Percentiles rank a stretch among this genome's conserved stretches.
Evolutionary conservation across 345 rosid genomes (phyloP).

Genomic region (Brassica cretica): DNA sequence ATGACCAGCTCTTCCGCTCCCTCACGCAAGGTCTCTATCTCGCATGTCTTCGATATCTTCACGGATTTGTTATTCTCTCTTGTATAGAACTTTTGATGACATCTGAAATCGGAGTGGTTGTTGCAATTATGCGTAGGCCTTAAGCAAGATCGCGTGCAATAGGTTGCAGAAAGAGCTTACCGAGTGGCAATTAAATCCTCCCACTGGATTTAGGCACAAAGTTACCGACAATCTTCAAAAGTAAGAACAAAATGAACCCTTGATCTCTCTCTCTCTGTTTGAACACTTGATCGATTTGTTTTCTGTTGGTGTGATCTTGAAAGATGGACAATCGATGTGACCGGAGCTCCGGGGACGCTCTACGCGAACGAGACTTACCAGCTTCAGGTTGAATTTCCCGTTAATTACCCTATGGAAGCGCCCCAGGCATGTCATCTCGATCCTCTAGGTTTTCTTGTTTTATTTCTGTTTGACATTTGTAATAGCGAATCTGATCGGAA

Average conservation of each 20-base stretch:
- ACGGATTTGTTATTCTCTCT: background rate
- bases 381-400: conserved; percentile 82
- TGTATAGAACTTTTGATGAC: background rate
- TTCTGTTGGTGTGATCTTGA: background rate
- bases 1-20: conserved; percentile 86
- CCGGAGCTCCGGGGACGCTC: conserved; percentile 73
- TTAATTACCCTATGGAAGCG: conserved; percentile 78
- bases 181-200: conserved; percentile 99
- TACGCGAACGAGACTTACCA: conserved; percentile 69
- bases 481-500: background rate
- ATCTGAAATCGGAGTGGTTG: background rate
- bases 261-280: background rate
- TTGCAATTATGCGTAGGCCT: conserved; percentile 45
- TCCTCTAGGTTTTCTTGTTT: background rate
- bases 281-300: background rate
- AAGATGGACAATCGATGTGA: conserved; percentile 73
- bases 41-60: conserved; percentile 2
- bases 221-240: conserved; percentile 66
- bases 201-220: conserved; percentile 66
- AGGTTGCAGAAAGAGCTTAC: conserved; percentile 95
- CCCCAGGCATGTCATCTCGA: conserved; percentile 53
- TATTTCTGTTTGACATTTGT: background rate
- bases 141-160: conserved; percentile 97
- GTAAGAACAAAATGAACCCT: conserved; percentile 20
- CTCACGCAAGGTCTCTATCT: conserved; percentile 60